Evolutionary conservation across 2,329 filamentous ascomycete species (phyloP).

Genomic region (Apiospora malaysiana): DNA sequence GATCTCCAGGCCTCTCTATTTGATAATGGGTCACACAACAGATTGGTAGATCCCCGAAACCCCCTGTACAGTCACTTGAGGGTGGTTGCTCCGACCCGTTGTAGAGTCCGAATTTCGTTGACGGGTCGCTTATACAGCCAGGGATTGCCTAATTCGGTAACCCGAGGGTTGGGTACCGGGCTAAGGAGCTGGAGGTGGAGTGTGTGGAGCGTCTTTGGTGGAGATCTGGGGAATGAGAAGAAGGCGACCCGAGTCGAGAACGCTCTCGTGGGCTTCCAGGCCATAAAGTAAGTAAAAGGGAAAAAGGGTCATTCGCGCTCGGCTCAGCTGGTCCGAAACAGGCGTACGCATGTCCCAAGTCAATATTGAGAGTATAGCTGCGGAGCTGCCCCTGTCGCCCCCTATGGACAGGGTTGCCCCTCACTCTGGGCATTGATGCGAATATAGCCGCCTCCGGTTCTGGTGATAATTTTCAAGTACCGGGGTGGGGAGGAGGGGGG

Average conservation of each 20-base stretch:
- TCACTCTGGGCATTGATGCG: neutral
- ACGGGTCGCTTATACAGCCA: slow-evolving; percentile 19
- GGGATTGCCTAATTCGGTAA: slow-evolving; percentile 34
- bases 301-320: neutral
- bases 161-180: slow-evolving; percentile 24
- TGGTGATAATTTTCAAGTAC: slow-evolving; percentile 4
- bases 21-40: neutral
- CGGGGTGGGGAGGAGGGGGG: neutral
- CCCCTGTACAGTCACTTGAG: neutral
- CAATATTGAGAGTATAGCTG: neutral
- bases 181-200: slow-evolving; percentile 21
- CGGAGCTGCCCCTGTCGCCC: neutral
- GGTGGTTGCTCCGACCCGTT: neutral
- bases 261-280: neutral
- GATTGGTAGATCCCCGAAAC: slow-evolving; percentile 16
- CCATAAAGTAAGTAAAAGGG: neutral
- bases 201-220: slow-evolving; percentile 19
- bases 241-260: slow-evolving; percentile 9
- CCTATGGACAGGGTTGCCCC: neutral
- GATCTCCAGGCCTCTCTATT: neutral
- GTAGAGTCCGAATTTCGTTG: neutral
- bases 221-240: neutral
- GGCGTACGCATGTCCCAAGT: neutral
- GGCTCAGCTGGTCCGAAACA: neutral
- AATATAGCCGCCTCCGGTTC: slow-evolving; percentile 13